Evolutionary conservation across 2,329 filamentous ascomycete species (phyloP), one percentile per base, ranked within the genome.

Genomic region (Cladobotryum mycophilum): DNA sequence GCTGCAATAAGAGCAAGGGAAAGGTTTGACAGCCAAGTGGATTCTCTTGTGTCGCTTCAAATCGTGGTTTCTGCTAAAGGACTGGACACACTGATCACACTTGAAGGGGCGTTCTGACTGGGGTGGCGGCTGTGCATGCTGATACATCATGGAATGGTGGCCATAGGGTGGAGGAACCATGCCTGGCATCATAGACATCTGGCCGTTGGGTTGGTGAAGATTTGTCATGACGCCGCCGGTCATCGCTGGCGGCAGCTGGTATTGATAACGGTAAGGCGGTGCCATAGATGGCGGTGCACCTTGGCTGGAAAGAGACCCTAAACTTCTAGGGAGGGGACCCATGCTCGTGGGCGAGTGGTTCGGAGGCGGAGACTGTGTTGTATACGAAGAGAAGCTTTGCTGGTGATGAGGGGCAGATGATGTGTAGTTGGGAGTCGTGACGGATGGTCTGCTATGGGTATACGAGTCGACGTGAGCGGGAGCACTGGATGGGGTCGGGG

Each of bases 11-110:
- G 76, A 81, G 67, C 93, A 99, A 0, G 91, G 91, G 67, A 92
- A 97, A 0, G 93, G 93, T 75, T 99, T 99, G 38, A 97, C 89
- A 0, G 90, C 88, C 52, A 97, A 71, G 68, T 99, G 93, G 53
- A 97, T 97, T 45, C 90, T 77, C 75, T 96, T 96, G 68, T 99
- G 93, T 47, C 93, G 81, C 71, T 99, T 99, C 60, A 97, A 70
- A 64, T 97, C 93, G 64, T 97, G 93, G 58, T 97, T 97, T 4
- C 93, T 79, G 67, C 95, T 97, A 73, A 99, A 99, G 36, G 88
- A 91, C 66, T 95, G 89, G 0, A 88, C 82, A 63, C 93, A 99
- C 64, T 88, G 80, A 60, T 97, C 90, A 66, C 93, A 99, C 69
- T 91, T 91, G 75, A 95, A 97, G 0, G 93, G 93, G 5, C 92